Base-by-base conservation (phyloP, 2,329 filamentous ascomycete species). In the Epichloe scottii region DNA sequence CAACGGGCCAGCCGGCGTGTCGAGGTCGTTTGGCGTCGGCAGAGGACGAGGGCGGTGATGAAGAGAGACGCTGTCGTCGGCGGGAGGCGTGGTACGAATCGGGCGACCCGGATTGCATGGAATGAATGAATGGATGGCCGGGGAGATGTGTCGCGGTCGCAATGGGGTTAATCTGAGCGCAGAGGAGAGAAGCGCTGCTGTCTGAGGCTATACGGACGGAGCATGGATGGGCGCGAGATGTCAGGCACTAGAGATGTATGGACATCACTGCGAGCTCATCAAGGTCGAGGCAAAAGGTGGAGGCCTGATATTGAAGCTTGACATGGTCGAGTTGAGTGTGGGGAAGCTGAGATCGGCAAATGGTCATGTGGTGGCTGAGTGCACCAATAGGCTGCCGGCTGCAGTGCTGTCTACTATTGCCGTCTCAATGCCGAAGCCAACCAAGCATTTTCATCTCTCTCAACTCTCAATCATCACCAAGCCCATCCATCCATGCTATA, bases 51-150 rank as follows among this genome's bases (percentile, higher is more conserved):
- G 62, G 59, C 41, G 61, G 51, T n/a, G 63, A 64, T 5, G 66
- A 63, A 44, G 64, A 63, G 54, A 63, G 60, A 57, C 68, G 68
- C 49, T 60, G 67, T 52, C 69, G 65, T 47, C 69, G 67, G 57
- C 66, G 67, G 53, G 67, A 67, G 49, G 67, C 60, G 51, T 61
- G 64, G 45, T 52, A 57, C 39, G 62, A 54, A 50, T 62, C 60
- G 54, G 59, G 56, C 44, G 60, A 52, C 54, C 57, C 60, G 54
- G 64, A 56, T 62, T 63, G 64, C 67, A 69, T 69, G 60, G 59
- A 60, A 43, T 8, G 15, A 34, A 10, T n/a, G 39, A 44, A 17
- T 33, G n/a, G 21, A 14, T 10, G 10, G 14, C 34, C 19, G 2
- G 15, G 6, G 7, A 38, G 19, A 17, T 39, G 19, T 11, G 40